phyloP scores from a whole-genome alignment of 1,284 basidiomycete genomes.

The Malassezia cuniculi region DNA sequence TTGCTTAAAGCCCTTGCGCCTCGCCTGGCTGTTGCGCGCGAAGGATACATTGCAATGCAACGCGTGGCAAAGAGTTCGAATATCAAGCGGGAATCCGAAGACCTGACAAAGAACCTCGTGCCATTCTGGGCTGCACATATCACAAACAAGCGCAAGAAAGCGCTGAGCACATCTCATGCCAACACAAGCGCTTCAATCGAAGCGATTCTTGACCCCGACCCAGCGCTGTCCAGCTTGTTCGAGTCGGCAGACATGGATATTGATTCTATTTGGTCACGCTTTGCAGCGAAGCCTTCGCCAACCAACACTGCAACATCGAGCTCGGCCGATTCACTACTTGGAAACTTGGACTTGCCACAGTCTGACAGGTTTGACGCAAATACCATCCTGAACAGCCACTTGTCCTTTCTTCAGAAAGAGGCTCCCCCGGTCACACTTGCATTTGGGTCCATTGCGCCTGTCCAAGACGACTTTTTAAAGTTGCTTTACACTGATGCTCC shows the following conservation, averaged over 20 bases:
- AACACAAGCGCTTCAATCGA: not conserved
- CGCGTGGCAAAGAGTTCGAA: no score
- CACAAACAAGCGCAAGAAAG: not conserved
- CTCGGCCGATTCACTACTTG: no score
- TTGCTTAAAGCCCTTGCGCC: conserved; percentile 29
- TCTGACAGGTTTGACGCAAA: no score
- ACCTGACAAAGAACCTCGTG: not conserved
- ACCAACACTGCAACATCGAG: not conserved
- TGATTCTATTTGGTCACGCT: not conserved
- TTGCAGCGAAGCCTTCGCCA: not conserved
- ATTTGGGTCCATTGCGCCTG: no score
- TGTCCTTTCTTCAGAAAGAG: no score
- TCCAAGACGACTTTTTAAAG: no score
- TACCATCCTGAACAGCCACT: no score
- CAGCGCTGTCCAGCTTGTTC: no score
- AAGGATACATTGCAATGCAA: conserved; percentile 26
- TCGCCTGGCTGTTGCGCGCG: conserved; percentile 21
- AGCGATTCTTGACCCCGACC: not conserved
- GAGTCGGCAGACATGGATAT: no score
- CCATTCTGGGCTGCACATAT: not conserved
- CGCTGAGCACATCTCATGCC: not conserved
- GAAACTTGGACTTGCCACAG: no score
- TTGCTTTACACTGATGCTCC: no score
- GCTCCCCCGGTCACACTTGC: no score
- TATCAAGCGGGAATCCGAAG: conserved; percentile 9